Evolutionary conservation across 192 early-diverging fungal genomes (phyloP).

Genomic region (Coemansia sp.): DNA sequence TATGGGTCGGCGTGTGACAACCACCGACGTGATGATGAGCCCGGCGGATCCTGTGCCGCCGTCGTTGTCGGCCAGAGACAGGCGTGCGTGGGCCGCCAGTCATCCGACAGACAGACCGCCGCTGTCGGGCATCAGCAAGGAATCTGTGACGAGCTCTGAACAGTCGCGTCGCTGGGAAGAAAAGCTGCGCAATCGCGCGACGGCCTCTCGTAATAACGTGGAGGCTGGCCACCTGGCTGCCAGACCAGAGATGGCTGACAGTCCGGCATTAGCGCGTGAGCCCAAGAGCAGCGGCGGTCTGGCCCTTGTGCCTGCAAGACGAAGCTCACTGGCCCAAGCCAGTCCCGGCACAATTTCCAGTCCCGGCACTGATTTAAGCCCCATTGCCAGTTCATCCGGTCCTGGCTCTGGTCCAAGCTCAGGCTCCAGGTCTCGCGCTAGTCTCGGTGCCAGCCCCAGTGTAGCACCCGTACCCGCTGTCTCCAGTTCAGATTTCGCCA

Average conservation of each 20-base stretch:
- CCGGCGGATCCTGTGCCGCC: constrained; percentile 13
- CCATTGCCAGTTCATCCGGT: too few species aligned
- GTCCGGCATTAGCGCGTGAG: constrained; percentile 30
- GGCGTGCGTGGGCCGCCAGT: constrained; percentile 37
- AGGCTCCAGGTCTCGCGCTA: too few species aligned
- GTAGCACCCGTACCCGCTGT: too few species aligned
- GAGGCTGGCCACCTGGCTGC: neutral
- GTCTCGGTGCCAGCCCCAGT: too few species aligned
- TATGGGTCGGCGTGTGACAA: neutral
- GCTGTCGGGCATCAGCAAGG: constrained; percentile 15
- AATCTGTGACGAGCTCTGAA: constrained; percentile 12
- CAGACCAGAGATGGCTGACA: constrained; percentile 19
- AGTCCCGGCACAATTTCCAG: neutral
- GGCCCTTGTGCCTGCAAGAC: neutral
- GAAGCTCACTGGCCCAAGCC: too few species aligned
- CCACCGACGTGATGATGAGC: constrained; percentile 34
- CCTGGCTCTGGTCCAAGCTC: too few species aligned
- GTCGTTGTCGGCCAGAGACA: constrained; percentile 13
- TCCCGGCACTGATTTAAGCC: neutral
- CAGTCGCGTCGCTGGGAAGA: constrained; percentile 30
- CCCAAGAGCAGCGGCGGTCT: constrained; percentile 45
- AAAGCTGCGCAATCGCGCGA: constrained; percentile 29
- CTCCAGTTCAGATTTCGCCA: neutral
- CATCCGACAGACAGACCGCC: constrained; percentile 37
- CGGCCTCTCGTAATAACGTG: neutral